A percentile compares a stretch with the other conserved stretches of the same genome.
These are phyloP conservation scores for Aspergillus coremiiformis DNA, from an alignment of 495 filamentous ascomycete genomes.

Conservation along the genomic window DNA sequence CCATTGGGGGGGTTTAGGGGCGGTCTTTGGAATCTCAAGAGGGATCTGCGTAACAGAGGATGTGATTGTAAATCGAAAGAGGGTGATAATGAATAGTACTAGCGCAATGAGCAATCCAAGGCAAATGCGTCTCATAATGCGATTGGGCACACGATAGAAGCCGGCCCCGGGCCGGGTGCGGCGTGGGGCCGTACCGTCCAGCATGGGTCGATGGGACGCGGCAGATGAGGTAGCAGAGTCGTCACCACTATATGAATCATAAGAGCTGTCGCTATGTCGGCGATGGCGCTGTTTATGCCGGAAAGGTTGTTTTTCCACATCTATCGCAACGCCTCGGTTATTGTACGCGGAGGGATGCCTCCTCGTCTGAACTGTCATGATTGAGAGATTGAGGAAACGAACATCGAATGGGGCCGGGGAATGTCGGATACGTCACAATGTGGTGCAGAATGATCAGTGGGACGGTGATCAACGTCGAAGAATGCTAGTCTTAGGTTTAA, in stretches of 20 bases:
- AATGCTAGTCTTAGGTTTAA: background rate
- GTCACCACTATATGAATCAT: constrained; percentile 24
- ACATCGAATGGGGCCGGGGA: background rate
- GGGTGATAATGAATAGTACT: constrained; percentile 61
- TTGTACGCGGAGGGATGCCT: constrained; percentile 29
- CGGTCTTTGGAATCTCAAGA: constrained; percentile 45
- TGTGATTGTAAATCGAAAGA: constrained; percentile 61
- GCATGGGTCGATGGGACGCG: constrained; percentile 50
- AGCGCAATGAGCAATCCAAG: constrained; percentile 59
- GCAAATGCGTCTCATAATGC: constrained; percentile 64
- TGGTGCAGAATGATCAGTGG: constrained; percentile 3
- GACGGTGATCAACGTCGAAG: constrained; percentile 4
- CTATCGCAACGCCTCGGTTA: constrained; percentile 16
- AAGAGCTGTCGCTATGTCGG: constrained; percentile 20
- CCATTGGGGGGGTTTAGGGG: constrained; percentile 62
- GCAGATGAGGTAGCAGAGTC: constrained; percentile 24
- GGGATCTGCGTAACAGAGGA: constrained; percentile 54
- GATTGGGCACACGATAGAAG: constrained; percentile 53
- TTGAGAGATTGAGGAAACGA: constrained; percentile 2
- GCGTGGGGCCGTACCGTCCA: constrained; percentile 34
- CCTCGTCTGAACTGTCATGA: constrained; percentile 34
- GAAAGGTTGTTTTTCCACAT: constrained; percentile 34
- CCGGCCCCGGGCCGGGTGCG: constrained; percentile 33
- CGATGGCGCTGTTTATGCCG: constrained; percentile 19
- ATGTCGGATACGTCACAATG: background rate